Percentiles rank a stretch among this genome's conserved stretches.
Conservation (phyloP, 2,329 filamentous ascomycete genomes). For the Aspergillus pseudoglaucus region DNA sequence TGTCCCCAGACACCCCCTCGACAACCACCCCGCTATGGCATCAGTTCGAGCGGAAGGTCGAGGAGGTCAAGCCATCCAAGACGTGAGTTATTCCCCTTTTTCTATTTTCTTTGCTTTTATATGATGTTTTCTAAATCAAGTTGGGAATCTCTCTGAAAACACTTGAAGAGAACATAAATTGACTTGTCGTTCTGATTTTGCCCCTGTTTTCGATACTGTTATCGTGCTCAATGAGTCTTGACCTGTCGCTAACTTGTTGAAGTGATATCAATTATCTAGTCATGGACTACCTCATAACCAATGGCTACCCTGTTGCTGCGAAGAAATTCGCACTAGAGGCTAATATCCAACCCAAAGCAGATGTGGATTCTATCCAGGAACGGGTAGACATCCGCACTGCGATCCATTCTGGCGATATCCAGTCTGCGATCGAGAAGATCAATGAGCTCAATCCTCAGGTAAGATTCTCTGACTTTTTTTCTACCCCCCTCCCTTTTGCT, state of each 20-base stretch:
- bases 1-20: constrained; percentile 61
- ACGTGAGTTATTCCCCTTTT: constrained; percentile 57
- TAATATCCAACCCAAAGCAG: constrained; percentile 69
- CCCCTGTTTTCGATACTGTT: constrained; percentile 11
- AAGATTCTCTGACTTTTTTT: constrained; percentile 36
- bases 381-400: constrained; percentile 77
- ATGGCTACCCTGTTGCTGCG: constrained; percentile 88
- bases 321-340: constrained; percentile 92
- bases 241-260: constrained; percentile 23
- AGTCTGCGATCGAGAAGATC: constrained; percentile 75
- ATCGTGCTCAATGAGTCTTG: constrained; percentile 1
- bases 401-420: constrained; percentile 80
- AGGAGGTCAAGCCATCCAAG: constrained; percentile 80
- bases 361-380: constrained; percentile 65
- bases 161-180: constrained; percentile 79
- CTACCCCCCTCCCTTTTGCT: constrained; percentile 36
- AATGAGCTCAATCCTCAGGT: constrained; percentile 91
- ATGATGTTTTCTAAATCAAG: constrained; percentile 81
- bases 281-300: constrained; percentile 93
- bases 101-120: constrained; percentile 26
- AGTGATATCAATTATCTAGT: constrained; percentile 95
- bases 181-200: constrained; percentile 66
- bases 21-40: constrained; percentile 64
- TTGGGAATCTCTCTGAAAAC: constrained; percentile 99
- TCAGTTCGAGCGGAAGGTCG: constrained; percentile 72